A percentile compares a stretch with the other conserved stretches of the same genome.
phyloP scores from a whole-genome alignment of 371 early-diverging fungal species.

The Conidiobolus incongruus region DNA sequence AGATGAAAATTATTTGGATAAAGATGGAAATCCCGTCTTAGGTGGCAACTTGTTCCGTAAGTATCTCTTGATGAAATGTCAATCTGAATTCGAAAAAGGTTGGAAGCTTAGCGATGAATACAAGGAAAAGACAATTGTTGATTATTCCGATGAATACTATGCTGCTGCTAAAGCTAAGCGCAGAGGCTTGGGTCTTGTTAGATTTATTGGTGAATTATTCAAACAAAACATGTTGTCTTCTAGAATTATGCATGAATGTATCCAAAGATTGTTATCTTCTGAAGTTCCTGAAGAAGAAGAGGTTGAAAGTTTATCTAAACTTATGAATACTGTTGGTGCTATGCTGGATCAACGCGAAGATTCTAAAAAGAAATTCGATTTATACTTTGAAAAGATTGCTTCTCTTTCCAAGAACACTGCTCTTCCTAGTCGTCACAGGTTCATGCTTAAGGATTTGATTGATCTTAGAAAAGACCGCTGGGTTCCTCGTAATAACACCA shows the following conservation, averaged over 20 bases:
- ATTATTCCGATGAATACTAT: conserved; percentile 53
- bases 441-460: conserved; percentile 80
- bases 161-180: conserved; percentile 79
- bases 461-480: conserved; percentile 70
- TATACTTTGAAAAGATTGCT: conserved; percentile 54
- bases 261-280: conserved; percentile 45
- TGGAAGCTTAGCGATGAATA: conserved; percentile 39
- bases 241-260: conserved; percentile 76
- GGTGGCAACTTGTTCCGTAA: conserved; percentile 69
- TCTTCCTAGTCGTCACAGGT: conserved; percentile 66
- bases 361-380: conserved; percentile 30
- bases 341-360: conserved; percentile 20
- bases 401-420: conserved; percentile 33
- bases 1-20: conserved; percentile 20
- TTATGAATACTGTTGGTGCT: conserved; percentile 70
- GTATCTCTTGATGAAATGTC: conserved; percentile 74
- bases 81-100: conserved; percentile 66
- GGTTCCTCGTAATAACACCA: conserved; percentile 27
- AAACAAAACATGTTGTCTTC: conserved; percentile 67
- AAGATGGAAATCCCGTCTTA: conserved; percentile 22
- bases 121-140: conserved; percentile 17
- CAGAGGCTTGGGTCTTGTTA: conserved; percentile 75
- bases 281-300: conserved; percentile 65
- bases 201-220: conserved; percentile 89
- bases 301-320: conserved; percentile 73